Evolutionary conservation across 176 grass and related monocot species (phyloP).

Genomic region (Triticum timopheevii): DNA sequence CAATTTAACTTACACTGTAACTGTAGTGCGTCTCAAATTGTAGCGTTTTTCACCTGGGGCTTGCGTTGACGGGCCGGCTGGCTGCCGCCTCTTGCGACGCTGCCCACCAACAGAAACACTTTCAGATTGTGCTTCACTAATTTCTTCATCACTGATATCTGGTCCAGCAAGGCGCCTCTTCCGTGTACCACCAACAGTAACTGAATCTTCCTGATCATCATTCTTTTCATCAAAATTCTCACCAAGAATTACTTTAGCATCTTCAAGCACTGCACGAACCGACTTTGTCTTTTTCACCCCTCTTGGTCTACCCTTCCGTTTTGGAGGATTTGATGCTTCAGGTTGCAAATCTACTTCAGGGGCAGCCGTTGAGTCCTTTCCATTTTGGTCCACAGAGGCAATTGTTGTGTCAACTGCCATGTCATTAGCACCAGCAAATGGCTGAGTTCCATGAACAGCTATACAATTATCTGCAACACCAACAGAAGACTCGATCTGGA

Average conservation of each 20-base stretch:
- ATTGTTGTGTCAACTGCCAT: constrained; percentile 38
- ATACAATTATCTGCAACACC: constrained; percentile 78
- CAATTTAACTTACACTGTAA: constrained; percentile 56
- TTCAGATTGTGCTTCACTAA: constrained; percentile 72
- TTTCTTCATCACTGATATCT: constrained; percentile 55
- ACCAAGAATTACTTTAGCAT: constrained; percentile 66
- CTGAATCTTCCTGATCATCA: constrained; percentile 48
- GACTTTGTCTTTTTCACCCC: constrained; percentile 58
- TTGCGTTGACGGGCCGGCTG: constrained; percentile 28
- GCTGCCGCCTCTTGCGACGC: constrained; percentile 71
- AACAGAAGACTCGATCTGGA: constrained; percentile 64
- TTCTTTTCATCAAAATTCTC: constrained; percentile 52
- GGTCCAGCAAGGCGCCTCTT: constrained; percentile 59
- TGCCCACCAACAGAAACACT: constrained; percentile 87
- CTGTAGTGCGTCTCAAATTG: constrained; percentile 71
- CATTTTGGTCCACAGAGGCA: constrained; percentile 53
- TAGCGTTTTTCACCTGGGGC: constrained; percentile 68
- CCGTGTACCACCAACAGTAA: constrained; percentile 40
- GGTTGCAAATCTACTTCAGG: constrained; percentile 37
- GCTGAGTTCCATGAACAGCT: constrained; percentile 44
- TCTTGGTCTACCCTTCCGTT: constrained; percentile 44
- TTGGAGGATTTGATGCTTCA: constrained; percentile 55
- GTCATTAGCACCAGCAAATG: constrained; percentile 33
- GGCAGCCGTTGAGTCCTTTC: constrained; percentile 41
- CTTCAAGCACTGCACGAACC: constrained; percentile 69